Evolutionary conservation across 352 stramenopile species (phyloP).

Genomic region (Aphanomyces cochlioides): DNA sequence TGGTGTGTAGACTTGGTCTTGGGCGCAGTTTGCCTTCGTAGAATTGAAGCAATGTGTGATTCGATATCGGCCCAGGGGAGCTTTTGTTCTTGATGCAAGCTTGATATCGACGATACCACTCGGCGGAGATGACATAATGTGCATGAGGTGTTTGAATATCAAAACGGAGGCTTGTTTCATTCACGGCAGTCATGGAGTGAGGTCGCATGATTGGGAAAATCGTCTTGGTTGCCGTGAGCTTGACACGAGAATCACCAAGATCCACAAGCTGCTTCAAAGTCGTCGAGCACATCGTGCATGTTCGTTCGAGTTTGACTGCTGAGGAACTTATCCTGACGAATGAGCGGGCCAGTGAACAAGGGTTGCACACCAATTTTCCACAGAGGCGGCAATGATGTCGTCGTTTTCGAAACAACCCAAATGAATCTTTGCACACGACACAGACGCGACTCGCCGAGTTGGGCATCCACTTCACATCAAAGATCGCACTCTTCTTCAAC

Average conservation of each 20-base stretch:
- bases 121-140: slow-evolving; percentile 4
- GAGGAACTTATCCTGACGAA: neutral
- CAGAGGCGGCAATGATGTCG: slow-evolving; percentile 29
- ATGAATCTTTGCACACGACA: slow-evolving; percentile 20
- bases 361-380: slow-evolving; percentile 19
- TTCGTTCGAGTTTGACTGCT: slow-evolving; percentile 10
- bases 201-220: neutral
- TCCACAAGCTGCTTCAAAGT: slow-evolving; percentile 1
- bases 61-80: slow-evolving; percentile 15
- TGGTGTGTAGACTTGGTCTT: neutral
- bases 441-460: slow-evolving; percentile 18
- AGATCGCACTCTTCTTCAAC: neutral
- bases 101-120: slow-evolving; percentile 9
- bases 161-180: neutral
- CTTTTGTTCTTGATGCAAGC: neutral
- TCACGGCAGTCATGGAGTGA: neutral
- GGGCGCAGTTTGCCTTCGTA: slow-evolving; percentile 18
- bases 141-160: neutral
- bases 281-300: slow-evolving; percentile 2
- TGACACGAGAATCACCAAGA: slow-evolving; percentile 21
- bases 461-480: slow-evolving; percentile 24
- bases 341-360: slow-evolving; percentile 10
- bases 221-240: neutral
- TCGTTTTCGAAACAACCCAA: slow-evolving; percentile 12
- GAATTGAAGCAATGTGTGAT: slow-evolving; percentile 24